These are phyloP conservation scores for Ambrosia hybrid DNA, from an alignment of 140 eudicot species.

Conservation along the genomic window DNA sequence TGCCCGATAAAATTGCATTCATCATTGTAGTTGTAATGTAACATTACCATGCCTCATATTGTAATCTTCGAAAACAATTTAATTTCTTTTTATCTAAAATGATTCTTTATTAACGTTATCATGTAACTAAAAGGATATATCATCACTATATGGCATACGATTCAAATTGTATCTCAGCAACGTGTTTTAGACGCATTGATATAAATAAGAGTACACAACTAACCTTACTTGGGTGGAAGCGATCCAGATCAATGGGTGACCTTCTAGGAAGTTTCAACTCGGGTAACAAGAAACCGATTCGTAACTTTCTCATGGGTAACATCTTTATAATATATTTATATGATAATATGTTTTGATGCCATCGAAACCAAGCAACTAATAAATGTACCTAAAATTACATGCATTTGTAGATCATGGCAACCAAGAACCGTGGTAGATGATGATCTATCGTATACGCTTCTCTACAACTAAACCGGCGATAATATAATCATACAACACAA, in stretches of 20 bases:
- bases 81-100: conserved; percentile 26
- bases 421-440: conserved; percentile 11
- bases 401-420: background rate
- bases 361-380: conserved; percentile 1
- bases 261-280: background rate
- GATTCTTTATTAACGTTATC: conserved; percentile 6
- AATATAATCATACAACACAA: conserved; percentile 35
- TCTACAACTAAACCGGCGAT: conserved; percentile 11
- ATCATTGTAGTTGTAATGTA: conserved; percentile 39
- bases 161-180: background rate
- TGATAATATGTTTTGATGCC: background rate
- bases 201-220: background rate
- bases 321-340: no score
- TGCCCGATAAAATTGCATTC: conserved; percentile 28
- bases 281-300: background rate
- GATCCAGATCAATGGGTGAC: no score
- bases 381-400: background rate
- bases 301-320: background rate
- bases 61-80: conserved; percentile 35
- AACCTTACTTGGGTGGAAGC: background rate
- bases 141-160: background rate
- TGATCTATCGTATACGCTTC: conserved; percentile 20
- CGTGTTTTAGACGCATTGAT: background rate
- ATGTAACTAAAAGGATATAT: background rate
- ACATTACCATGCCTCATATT: conserved; percentile 34